A percentile compares a stretch with the other conserved stretches of the same genome.
Conservation (phyloP, 2,329 filamentous ascomycete species). For the Fusarium nelsonii region DNA sequence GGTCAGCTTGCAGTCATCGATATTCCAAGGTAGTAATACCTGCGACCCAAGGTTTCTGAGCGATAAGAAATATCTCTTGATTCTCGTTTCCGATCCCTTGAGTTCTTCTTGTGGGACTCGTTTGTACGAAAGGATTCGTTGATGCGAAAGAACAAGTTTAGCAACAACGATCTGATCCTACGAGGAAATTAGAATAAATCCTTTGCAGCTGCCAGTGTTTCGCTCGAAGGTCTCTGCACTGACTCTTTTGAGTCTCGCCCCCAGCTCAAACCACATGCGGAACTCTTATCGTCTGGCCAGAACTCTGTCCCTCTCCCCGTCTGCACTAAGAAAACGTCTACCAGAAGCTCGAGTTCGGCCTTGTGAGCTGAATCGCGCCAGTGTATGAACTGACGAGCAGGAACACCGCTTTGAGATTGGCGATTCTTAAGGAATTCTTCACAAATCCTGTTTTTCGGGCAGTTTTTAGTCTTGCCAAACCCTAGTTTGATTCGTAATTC, state of each 20-base stretch:
- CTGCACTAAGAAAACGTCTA: neutral
- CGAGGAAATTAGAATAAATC: neutral
- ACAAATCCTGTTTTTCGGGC: neutral
- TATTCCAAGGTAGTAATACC: rapidly evolving
- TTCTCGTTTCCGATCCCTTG: neutral
- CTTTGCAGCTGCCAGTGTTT: too few relatives aligned
- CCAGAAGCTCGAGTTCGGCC: neutral
- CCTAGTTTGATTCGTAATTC: neutral
- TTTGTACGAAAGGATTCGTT: neutral
- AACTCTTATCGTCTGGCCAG: neutral
- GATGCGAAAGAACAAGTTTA: neutral
- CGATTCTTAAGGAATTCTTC: neutral
- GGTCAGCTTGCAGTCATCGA: neutral
- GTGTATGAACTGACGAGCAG: neutral
- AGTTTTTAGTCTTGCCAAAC: neutral
- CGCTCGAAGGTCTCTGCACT: too few relatives aligned
- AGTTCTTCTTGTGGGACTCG: too few relatives aligned
- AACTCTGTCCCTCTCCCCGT: neutral
- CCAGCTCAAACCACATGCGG: neutral
- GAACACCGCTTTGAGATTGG: rapidly evolving
- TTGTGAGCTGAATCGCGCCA: neutral
- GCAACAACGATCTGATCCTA: neutral
- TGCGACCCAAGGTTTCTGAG: neutral
- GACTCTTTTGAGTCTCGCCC: neutral
- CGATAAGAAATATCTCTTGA: neutral